Conservation (phyloP, 805 yeast species). For the Kodamaea sagamina region DNA sequence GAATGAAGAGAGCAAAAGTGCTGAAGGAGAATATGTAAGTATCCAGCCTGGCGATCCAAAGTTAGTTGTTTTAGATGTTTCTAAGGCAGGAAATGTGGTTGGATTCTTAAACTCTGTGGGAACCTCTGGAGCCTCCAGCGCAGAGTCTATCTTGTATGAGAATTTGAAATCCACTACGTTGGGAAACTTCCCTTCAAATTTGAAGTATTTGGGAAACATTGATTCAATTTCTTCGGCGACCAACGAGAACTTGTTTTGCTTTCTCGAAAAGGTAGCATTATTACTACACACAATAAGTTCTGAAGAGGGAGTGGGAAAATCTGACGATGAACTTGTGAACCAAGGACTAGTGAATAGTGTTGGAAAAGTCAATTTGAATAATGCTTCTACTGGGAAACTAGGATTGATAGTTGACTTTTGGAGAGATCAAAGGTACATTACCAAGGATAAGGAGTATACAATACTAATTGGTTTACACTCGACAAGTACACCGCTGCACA, state of each 20-base stretch:
- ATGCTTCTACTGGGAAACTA: constrained; percentile 21
- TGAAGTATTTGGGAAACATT: constrained; percentile 37
- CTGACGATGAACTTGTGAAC: constrained; percentile 21
- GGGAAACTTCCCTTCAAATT: constrained; percentile 36
- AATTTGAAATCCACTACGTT: constrained; percentile 27
- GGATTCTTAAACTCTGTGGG: constrained; percentile 21
- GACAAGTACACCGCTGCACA: constrained; percentile 3
- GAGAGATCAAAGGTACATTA: constrained; percentile 33
- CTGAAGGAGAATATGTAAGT: constrained; percentile 1
- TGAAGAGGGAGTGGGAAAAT: constrained; percentile 23
- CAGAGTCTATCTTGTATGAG: constrained; percentile 31
- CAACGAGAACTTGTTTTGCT: constrained; percentile 32
- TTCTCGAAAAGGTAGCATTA: constrained; percentile 32
- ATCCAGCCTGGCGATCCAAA: constrained; percentile 12
- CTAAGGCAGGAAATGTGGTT: constrained; percentile 8
- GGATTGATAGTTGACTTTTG: constrained; percentile 41
- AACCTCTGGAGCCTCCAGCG: constrained; percentile 15
- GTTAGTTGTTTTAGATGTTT: constrained; percentile 7
- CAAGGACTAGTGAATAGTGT: constrained; percentile 27
- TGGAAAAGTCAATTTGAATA: constrained; percentile 34
- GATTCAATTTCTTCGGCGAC: constrained; percentile 35
- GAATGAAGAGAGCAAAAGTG: neutral
- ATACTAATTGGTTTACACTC: constrained; percentile 26
- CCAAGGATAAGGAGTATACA: constrained; percentile 24
- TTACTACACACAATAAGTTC: constrained; percentile 28